Percentiles rank a stretch among this genome's conserved stretches.
phyloP scores from a whole-genome alignment of 2,329 filamentous ascomycete genomes.

The Fusarium sp. region DNA sequence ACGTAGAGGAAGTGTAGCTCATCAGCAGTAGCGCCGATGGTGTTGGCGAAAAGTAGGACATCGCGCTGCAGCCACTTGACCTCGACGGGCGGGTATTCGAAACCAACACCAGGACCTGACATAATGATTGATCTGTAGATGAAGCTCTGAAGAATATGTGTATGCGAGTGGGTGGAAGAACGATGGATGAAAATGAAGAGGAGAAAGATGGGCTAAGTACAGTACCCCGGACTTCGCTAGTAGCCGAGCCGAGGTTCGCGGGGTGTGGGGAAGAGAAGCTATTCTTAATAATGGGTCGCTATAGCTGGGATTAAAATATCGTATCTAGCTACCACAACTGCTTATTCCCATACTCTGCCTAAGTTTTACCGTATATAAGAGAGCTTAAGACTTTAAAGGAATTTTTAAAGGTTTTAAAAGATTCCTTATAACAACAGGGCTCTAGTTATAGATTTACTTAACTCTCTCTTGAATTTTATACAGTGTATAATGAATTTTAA shows the following conservation, averaged over 20 bases:
- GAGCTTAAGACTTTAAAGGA: no score
- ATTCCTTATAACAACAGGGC: no score
- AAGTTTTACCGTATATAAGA: no score
- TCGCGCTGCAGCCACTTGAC: slow-evolving; percentile 19
- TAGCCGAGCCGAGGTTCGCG: slow-evolving; percentile 9
- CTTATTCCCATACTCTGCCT: no score
- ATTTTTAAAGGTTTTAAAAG: no score
- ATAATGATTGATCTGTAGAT: neutral
- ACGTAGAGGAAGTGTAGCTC: slow-evolving; percentile 24
- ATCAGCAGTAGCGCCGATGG: slow-evolving; percentile 13
- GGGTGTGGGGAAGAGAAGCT: slow-evolving; percentile 2
- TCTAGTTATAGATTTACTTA: no score
- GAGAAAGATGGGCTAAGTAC: neutral
- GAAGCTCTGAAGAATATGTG: neutral
- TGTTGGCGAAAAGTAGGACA: slow-evolving; percentile 17
- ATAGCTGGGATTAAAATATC: no score
- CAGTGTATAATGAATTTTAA: fast-evolving
- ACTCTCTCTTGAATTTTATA: no score
- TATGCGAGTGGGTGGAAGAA: neutral
- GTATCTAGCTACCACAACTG: no score
- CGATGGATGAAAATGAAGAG: neutral
- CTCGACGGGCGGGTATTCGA: slow-evolving; percentile 14
- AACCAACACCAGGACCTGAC: slow-evolving; percentile 18
- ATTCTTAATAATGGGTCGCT: no score
- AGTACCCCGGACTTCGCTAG: neutral